Conservation (phyloP, 768 basidiomycete species). For the Neoboletus subvelutipes region DNA sequence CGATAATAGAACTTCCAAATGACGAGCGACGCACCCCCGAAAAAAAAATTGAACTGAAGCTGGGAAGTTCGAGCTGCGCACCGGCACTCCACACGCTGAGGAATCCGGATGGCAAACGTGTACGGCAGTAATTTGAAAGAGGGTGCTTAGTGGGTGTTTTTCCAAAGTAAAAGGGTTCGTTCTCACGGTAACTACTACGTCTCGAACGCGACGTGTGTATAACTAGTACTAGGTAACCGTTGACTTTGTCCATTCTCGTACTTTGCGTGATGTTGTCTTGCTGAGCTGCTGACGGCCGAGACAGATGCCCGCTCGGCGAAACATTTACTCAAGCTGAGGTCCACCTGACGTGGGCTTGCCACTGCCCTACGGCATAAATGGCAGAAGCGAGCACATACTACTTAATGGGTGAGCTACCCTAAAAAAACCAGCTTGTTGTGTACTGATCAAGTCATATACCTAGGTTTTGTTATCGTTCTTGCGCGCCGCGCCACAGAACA, state of each 20-base stretch:
- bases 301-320: conserved; percentile 11
- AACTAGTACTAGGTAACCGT: conserved; percentile 6
- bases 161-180: conserved; percentile 1
- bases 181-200: conserved; percentile 12
- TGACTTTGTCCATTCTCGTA: conserved; percentile 4
- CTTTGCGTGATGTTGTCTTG: background rate
- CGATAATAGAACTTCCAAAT: conserved; percentile 4
- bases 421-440: background rate
- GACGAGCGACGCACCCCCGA: conserved; percentile 2
- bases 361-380: background rate
- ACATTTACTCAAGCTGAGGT: background rate
- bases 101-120: conserved; percentile 4
- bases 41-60: conserved; percentile 14
- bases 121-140: conserved; percentile 7
- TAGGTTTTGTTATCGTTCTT: background rate
- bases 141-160: background rate
- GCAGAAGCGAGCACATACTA: background rate
- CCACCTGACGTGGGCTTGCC: background rate
- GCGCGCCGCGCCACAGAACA: background rate
- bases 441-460: background rate
- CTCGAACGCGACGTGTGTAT: background rate
- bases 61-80: conserved; percentile 8
- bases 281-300: background rate
- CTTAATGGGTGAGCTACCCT: background rate
- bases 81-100: background rate